A percentile compares a stretch with the other conserved stretches of the same genome.
phyloP scores from a whole-genome alignment of 352 stramenopile species.

The Globisporangium okanoganense region DNA sequence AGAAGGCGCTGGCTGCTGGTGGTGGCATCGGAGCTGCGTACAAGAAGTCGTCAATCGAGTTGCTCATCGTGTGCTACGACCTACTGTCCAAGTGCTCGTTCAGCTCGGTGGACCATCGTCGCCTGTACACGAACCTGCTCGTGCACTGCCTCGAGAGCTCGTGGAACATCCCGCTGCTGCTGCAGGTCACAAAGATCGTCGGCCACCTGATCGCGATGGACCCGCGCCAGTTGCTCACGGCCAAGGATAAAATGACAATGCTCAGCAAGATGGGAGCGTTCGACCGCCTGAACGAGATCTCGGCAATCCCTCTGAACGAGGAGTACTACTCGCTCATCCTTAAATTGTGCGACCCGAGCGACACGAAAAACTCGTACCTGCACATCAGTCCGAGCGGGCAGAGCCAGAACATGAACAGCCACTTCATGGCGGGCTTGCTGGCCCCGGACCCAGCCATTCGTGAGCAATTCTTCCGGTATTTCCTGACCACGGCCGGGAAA shows the following conservation, averaged over 20 bases:
- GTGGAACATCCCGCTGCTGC: constrained; percentile 74
- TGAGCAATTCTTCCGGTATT: constrained; percentile 70
- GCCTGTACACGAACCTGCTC: constrained; percentile 80
- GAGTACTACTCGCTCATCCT: constrained; percentile 81
- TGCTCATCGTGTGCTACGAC: constrained; percentile 77
- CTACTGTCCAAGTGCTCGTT: constrained; percentile 83
- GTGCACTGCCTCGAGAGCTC: constrained; percentile 85
- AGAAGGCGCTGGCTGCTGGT: constrained; percentile 21
- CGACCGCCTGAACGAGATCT: constrained; percentile 83
- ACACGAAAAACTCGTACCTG: constrained; percentile 68
- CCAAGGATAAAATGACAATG: constrained; percentile 87
- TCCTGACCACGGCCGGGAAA: constrained; percentile 39
- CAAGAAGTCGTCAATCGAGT: constrained; percentile 70
- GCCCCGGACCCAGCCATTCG: constrained; percentile 63
- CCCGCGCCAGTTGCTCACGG: constrained; percentile 61
- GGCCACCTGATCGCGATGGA: constrained; percentile 54
- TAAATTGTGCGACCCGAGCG: constrained; percentile 62
- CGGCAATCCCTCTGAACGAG: constrained; percentile 71
- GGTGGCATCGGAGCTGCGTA: constrained; percentile 12
- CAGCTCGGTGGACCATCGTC: constrained; percentile 58
- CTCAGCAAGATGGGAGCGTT: constrained; percentile 86
- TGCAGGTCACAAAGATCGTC: constrained; percentile 83
- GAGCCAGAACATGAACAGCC: constrained; percentile 63
- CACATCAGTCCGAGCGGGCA: constrained; percentile 58
- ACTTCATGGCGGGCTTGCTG: constrained; percentile 78